phyloP scores from a whole-genome alignment of 306 rosid genomes.

The Psophocarpus tetragonolobus region DNA sequence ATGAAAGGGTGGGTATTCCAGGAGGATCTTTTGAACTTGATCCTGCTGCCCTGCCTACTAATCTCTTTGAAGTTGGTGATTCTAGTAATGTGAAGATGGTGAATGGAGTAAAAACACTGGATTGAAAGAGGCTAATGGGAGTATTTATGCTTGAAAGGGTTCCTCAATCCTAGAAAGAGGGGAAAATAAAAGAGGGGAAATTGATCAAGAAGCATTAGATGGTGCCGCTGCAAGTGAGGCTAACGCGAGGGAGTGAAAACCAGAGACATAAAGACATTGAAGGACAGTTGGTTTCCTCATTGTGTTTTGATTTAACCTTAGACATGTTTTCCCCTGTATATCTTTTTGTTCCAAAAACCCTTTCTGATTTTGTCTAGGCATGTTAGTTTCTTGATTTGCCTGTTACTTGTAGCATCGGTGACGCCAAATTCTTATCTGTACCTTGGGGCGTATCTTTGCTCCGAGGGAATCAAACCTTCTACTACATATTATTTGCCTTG shows the following conservation, averaged over 20 bases:
- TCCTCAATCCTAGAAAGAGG: constrained; percentile 34
- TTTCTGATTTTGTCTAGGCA: neutral
- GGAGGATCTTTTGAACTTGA: constrained; percentile 82
- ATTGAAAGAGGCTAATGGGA: constrained; percentile 29
- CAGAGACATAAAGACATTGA: constrained; percentile 14
- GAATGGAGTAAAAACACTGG: constrained; percentile 15
- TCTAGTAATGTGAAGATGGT: constrained; percentile 33
- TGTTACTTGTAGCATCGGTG: neutral
- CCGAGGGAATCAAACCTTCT: neutral
- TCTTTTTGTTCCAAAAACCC: neutral
- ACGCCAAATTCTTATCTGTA: neutral
- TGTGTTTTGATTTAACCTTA: neutral
- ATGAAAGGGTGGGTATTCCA: constrained; percentile 72
- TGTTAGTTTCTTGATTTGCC: neutral
- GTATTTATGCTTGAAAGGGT: constrained; percentile 8
- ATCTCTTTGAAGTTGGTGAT: constrained; percentile 37
- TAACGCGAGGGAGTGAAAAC: constrained; percentile 38
- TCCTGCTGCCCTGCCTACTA: constrained; percentile 66
- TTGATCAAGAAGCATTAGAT: neutral
- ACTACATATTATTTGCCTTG: neutral
- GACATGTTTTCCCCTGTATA: neutral
- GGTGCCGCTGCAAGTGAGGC: constrained; percentile 26
- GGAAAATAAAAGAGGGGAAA: neutral
- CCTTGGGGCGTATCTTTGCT: neutral
- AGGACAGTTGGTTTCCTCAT: neutral